phyloP scores from a whole-genome alignment of 1,284 basidiomycete genomes.

The Cryptococcus maquisensis region DNA sequence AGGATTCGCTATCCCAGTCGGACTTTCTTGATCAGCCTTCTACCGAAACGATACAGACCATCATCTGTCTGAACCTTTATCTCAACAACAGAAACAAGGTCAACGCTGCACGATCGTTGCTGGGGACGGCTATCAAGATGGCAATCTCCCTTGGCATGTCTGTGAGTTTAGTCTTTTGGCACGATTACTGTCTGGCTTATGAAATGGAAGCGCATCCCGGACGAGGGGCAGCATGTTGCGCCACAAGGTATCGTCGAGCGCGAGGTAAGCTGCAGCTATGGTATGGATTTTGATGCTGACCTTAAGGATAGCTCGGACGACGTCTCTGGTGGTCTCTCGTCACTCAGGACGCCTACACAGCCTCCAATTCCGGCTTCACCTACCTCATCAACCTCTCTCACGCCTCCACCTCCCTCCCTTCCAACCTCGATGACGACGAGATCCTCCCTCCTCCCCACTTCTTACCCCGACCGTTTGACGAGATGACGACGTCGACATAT shows the following conservation, averaged over 20 bases:
- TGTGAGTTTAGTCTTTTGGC: conserved; percentile 6
- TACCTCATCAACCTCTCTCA: conserved; percentile 18
- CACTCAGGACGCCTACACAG: conserved; percentile 26
- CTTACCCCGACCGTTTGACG: conserved; percentile 1
- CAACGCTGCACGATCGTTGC: conserved; percentile 38
- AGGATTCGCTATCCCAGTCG: conserved; percentile 12
- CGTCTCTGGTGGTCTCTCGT: conserved; percentile 45
- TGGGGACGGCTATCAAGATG: conserved; percentile 42
- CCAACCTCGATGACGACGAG: conserved; percentile 20
- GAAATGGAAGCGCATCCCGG: conserved; percentile 7
- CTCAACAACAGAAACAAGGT: conserved; percentile 43
- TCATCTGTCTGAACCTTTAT: conserved; percentile 19
- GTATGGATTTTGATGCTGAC: neutral
- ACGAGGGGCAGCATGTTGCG: neutral
- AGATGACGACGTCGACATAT: conserved; percentile 12
- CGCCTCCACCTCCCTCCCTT: conserved; percentile 9
- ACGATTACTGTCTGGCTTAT: neutral
- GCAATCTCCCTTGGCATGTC: conserved; percentile 15
- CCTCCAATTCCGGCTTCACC: conserved; percentile 17
- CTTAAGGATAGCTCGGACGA: conserved; percentile 27
- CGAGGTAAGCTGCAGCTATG: conserved; percentile 9
- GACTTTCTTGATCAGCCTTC: conserved; percentile 13
- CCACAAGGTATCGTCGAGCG: conserved; percentile 28
- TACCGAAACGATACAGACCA: conserved; percentile 17
- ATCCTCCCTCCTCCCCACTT: conserved; percentile 3